A percentile compares a stretch with the other conserved stretches of the same genome.
Evolutionary conservation across 208 protist genomes (phyloP).

Genomic region (Lotmaria passim): DNA sequence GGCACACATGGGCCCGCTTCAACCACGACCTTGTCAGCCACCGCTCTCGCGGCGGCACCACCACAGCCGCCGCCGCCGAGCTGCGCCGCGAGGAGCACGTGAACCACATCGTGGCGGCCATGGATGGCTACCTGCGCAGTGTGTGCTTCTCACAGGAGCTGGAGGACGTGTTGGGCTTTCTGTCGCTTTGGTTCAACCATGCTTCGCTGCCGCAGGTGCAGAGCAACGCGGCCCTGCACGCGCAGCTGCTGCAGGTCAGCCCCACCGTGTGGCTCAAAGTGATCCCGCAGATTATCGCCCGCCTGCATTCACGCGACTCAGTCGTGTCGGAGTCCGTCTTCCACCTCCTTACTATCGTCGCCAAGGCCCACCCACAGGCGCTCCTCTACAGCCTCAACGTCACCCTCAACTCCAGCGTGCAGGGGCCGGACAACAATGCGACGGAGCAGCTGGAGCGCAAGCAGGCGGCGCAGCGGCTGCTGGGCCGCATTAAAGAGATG

Average conservation of each 20-base stretch:
- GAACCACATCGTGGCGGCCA: constrained; percentile 86
- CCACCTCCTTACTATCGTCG: constrained; percentile 94
- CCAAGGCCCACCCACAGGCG: constrained; percentile 98
- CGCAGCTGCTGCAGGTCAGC: constrained; percentile 91
- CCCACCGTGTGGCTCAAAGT: constrained; percentile 99
- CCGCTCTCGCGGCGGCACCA: constrained; percentile 13
- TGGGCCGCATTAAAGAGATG: constrained; percentile 76
- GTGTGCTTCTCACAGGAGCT: constrained; percentile 81
- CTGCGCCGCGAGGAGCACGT: constrained; percentile 41
- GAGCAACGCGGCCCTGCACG: constrained; percentile 65
- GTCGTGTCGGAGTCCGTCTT: constrained; percentile 93
- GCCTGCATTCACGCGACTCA: constrained; percentile 94
- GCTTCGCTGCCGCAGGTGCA: constrained; percentile 62
- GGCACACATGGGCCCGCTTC: constrained; percentile 97
- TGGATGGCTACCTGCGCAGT: constrained; percentile 96
- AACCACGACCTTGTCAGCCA: constrained; percentile 90
- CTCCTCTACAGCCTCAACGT: constrained; percentile 99
- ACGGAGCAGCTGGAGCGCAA: constrained; percentile 68
- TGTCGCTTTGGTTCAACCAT: constrained; percentile 98
- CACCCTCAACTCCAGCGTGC: constrained; percentile 80
- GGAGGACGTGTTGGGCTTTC: constrained; percentile 98
- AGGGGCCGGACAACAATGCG: constrained; percentile 31
- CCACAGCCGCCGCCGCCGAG: constrained; percentile 13
- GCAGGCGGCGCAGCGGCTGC: constrained; percentile 79
- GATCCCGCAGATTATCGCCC: constrained; percentile 99